A percentile compares a stretch with the other conserved stretches of the same genome.
Conservation (phyloP, 1,139 yeast species). For the Eremothecium cymbalariae region DNA sequence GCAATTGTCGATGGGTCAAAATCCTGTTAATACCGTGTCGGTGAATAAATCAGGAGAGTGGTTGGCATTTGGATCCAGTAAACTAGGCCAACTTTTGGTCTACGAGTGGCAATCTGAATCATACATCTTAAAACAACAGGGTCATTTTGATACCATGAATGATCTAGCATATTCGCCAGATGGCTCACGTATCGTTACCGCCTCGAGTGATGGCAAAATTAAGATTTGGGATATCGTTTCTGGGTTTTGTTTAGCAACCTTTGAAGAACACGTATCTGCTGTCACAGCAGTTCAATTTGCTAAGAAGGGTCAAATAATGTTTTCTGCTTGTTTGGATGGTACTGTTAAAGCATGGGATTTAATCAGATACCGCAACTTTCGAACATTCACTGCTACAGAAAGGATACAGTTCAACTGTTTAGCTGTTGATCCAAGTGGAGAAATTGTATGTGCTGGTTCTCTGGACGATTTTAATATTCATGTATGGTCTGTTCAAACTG, state of each 20-base stretch:
- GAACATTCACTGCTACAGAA: slow-evolving; percentile 87
- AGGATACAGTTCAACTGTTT: slow-evolving; percentile 80
- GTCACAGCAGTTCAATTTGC: slow-evolving; percentile 87
- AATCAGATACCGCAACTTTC: slow-evolving; percentile 82
- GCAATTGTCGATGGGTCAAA: slow-evolving; percentile 86
- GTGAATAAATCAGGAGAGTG: slow-evolving; percentile 88
- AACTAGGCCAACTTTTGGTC: slow-evolving; percentile 85
- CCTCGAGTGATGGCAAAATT: slow-evolving; percentile 93
- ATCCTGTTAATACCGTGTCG: slow-evolving; percentile 73
- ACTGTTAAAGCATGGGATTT: slow-evolving; percentile 97
- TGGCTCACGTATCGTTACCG: slow-evolving; percentile 86
- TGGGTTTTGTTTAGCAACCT: slow-evolving; percentile 89
- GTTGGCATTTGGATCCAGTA: slow-evolving; percentile 91
- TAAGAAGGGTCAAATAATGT: slow-evolving; percentile 76
- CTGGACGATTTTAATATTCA: slow-evolving; percentile 83
- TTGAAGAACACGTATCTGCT: slow-evolving; percentile 82
- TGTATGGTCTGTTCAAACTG: slow-evolving; percentile 96
- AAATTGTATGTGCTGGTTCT: slow-evolving; percentile 92
- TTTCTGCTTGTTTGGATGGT: slow-evolving; percentile 89
- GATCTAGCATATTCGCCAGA: slow-evolving; percentile 86
- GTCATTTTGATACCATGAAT: slow-evolving; percentile 89
- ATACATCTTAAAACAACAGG: slow-evolving; percentile 89
- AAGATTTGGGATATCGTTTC: slow-evolving; percentile 93
- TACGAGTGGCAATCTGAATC: slow-evolving; percentile 99
- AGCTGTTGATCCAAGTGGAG: slow-evolving; percentile 97